A percentile compares a stretch with the other conserved stretches of the same genome.
These are phyloP conservation scores for Stephanodiscus triporus DNA, from an alignment of 108 stramenopile genomes.

Conservation along the genomic window DNA sequence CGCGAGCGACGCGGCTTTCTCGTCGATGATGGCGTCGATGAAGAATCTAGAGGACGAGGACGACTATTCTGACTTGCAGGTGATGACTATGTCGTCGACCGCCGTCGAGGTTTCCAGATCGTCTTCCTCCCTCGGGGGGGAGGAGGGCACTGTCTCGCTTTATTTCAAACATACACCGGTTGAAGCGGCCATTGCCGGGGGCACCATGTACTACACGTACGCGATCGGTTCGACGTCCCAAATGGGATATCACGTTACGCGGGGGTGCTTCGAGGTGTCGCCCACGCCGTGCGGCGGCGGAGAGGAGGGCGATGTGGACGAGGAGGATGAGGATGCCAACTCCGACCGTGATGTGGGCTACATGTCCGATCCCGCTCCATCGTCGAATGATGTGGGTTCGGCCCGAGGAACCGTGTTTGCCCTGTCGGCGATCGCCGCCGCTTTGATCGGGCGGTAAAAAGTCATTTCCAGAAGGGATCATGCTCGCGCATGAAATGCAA, in stretches of 20 bases:
- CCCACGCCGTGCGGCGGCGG: not conserved
- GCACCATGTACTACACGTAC: slow-evolving; percentile 33
- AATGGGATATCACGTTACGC: slow-evolving; percentile 20
- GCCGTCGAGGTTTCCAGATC: slow-evolving; percentile 15
- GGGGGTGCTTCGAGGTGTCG: slow-evolving; percentile 29
- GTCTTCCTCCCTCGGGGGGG: not conserved
- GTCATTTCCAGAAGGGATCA: no score
- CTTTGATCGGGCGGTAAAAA: not conserved
- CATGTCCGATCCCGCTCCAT: not conserved
- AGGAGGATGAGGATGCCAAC: not conserved
- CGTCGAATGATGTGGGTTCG: not conserved
- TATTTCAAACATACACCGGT: slow-evolving; percentile 9
- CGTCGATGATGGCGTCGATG: slow-evolving; percentile 22
- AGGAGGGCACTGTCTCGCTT: slow-evolving; percentile 28
- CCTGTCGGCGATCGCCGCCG: not conserved
- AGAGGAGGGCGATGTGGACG: not conserved
- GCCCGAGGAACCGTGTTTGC: not conserved
- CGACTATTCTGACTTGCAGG: slow-evolving; percentile 16
- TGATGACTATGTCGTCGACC: not conserved
- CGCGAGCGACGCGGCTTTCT: slow-evolving; percentile 16
- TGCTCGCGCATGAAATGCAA: no score
- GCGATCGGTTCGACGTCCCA: slow-evolving; percentile 26
- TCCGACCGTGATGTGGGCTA: not conserved
- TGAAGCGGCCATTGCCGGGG: not conserved
- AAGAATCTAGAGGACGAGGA: slow-evolving; percentile 13